These are phyloP conservation scores for Schizochytrium sp. DNA, from an alignment of 108 stramenopile genomes.

Conservation along the genomic window DNA sequence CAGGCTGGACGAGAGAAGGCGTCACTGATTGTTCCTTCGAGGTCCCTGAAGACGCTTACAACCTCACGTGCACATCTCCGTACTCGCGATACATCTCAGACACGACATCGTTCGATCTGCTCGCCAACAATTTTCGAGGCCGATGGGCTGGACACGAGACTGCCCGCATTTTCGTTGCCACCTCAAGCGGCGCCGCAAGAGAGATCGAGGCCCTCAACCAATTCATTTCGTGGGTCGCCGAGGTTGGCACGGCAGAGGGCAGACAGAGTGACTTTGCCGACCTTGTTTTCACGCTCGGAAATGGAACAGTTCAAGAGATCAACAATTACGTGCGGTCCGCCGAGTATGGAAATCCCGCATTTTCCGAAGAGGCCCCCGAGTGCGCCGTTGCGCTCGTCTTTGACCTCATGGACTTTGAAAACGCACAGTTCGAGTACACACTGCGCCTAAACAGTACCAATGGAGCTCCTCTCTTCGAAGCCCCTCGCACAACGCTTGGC, in stretches of 20 bases:
- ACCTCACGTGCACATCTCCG: background rate
- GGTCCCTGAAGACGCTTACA: background rate
- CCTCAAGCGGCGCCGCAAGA: background rate
- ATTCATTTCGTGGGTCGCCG: background rate
- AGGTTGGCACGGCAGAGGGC: background rate
- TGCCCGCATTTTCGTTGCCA: background rate
- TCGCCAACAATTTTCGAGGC: background rate
- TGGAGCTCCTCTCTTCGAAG: background rate
- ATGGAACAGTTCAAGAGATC: background rate
- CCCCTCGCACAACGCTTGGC: background rate
- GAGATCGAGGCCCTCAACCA: background rate
- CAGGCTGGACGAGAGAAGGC: background rate
- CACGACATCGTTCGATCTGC: background rate
- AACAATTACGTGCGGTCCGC: background rate
- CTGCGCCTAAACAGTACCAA: background rate
- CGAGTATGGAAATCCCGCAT: background rate
- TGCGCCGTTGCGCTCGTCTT: background rate
- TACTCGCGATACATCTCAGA: background rate
- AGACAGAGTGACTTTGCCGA: background rate
- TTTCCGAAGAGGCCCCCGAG: background rate
- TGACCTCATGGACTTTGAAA: background rate
- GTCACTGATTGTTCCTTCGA: background rate
- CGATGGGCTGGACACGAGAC: background rate
- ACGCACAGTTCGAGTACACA: background rate
- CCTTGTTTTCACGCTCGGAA: background rate